phyloP scores from a whole-genome alignment of 1,139 yeast species.

The Sugiyamaella novakii region DNA sequence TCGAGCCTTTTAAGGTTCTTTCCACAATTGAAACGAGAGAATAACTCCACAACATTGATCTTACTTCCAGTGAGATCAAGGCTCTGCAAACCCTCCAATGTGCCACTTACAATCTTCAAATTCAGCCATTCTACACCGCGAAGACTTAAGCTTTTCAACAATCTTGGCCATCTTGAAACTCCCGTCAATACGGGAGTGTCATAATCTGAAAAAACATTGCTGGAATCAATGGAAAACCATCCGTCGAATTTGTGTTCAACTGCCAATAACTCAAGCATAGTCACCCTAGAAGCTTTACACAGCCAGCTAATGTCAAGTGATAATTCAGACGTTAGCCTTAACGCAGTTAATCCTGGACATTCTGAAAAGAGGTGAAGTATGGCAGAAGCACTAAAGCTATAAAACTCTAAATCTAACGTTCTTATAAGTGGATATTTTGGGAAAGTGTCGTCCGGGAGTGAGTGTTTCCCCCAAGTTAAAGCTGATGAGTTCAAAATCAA shows the following conservation, averaged over 20 bases:
- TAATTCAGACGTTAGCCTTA: background rate
- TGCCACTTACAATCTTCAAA: background rate
- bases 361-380: background rate
- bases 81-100: background rate
- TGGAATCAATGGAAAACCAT: background rate
- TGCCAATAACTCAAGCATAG: background rate
- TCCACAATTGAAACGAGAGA: slow-evolving; percentile 7
- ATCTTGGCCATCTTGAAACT: slow-evolving; percentile 4
- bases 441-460: background rate
- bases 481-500: background rate
- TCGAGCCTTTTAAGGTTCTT: background rate
- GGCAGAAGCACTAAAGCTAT: background rate
- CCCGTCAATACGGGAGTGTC: background rate
- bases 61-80: slow-evolving; percentile 1
- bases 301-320: background rate
- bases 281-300: background rate
- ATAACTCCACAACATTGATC: background rate
- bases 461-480: background rate
- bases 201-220: background rate
- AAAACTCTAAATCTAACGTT: background rate
- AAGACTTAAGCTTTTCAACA: background rate
- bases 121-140: background rate
- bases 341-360: background rate
- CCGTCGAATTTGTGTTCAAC: background rate
- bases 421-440: background rate